phyloP scores from a whole-genome alignment of 768 basidiomycete species.

The Guyanaporus albipodus region DNA sequence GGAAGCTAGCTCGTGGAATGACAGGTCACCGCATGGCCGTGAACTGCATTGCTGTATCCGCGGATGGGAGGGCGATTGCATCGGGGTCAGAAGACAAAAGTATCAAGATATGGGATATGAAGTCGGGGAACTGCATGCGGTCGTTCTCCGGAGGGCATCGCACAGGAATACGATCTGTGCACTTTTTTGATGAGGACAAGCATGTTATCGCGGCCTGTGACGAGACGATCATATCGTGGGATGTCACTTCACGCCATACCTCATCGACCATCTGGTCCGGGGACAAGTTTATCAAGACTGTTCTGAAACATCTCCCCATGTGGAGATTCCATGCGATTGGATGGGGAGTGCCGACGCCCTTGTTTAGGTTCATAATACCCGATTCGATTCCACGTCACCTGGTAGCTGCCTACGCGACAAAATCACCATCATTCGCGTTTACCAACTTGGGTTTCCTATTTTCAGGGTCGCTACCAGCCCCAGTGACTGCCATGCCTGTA shows the following conservation, averaged over 20 bases:
- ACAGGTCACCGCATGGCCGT: slow-evolving; percentile 18
- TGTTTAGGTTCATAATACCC: background rate
- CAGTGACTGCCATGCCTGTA: background rate
- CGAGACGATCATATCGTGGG: slow-evolving; percentile 8
- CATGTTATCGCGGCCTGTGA: slow-evolving; percentile 8
- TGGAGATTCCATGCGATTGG: slow-evolving; percentile 8
- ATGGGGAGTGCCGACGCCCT: background rate
- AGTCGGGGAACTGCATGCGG: slow-evolving; percentile 11
- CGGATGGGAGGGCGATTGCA: slow-evolving; percentile 12
- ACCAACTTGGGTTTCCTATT: background rate
- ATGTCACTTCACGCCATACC: slow-evolving; percentile 1
- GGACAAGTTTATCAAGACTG: background rate
- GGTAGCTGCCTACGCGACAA: background rate
- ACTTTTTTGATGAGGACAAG: slow-evolving; percentile 11
- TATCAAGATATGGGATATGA: slow-evolving; percentile 22
- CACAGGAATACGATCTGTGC: slow-evolving; percentile 10
- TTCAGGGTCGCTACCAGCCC: background rate
- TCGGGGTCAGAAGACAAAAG: slow-evolving; percentile 26
- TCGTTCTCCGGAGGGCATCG: slow-evolving; percentile 16
- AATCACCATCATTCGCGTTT: slow-evolving; percentile 9
- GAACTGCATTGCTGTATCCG: slow-evolving; percentile 19
- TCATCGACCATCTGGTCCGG: slow-evolving; percentile 2
- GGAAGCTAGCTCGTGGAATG: slow-evolving; percentile 14
- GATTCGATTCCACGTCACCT: background rate
- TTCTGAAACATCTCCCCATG: background rate